Percentiles rank a stretch among this genome's conserved stretches.
phyloP scores from a whole-genome alignment of 169 alveolate species.

The Plasmodium vivax region DNA sequence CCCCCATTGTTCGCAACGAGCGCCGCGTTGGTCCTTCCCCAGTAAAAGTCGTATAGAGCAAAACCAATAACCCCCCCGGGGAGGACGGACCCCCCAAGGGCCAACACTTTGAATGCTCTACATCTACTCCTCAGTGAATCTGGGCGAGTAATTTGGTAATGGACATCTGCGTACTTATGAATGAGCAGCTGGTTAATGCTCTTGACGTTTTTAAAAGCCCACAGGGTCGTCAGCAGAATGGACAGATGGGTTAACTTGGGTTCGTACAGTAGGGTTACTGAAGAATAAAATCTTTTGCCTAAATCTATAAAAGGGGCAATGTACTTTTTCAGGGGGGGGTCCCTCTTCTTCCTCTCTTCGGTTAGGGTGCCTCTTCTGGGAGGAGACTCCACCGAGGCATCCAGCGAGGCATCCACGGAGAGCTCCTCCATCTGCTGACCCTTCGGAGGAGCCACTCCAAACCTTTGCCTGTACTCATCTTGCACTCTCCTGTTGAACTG shows the following conservation, averaged over 20 bases:
- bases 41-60: slow-evolving; percentile 17
- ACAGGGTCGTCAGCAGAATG: slow-evolving; percentile 10
- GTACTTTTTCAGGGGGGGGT: slow-evolving; percentile 2
- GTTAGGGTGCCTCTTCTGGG: neutral
- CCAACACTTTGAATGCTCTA: slow-evolving; percentile 45
- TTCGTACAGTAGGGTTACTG: slow-evolving; percentile 31
- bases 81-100: slow-evolving; percentile 32
- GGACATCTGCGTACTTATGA: slow-evolving; percentile 42
- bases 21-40: slow-evolving; percentile 1
- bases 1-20: neutral
- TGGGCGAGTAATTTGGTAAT: slow-evolving; percentile 55
- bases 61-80: slow-evolving; percentile 28
- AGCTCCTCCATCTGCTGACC: slow-evolving; percentile 27
- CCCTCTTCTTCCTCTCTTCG: neutral
- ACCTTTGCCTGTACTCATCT: slow-evolving; percentile 33
- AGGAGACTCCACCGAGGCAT: neutral
- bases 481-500: slow-evolving; percentile 10
- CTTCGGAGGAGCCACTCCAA: neutral
- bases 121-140: slow-evolving; percentile 42
- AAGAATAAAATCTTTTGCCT: slow-evolving; percentile 38
- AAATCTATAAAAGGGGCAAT: slow-evolving; percentile 29
- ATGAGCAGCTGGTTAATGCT: slow-evolving; percentile 39
- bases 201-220: slow-evolving; percentile 53
- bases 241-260: slow-evolving; percentile 55
- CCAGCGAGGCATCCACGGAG: too few species aligned